phyloP scores from a whole-genome alignment of 805 yeast genomes.

The Komagataella phaffii region DNA sequence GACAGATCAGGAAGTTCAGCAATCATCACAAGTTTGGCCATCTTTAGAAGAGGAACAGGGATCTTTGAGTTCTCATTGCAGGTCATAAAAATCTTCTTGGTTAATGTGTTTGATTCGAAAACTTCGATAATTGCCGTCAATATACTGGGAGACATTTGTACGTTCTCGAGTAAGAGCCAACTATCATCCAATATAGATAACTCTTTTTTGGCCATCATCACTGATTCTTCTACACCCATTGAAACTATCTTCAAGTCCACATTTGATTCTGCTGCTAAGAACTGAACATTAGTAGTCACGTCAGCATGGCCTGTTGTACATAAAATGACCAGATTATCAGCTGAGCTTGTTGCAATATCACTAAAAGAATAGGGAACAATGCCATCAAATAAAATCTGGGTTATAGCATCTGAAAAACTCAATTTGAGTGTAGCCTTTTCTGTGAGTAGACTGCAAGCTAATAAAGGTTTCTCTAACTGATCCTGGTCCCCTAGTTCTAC shows the following conservation, averaged over 20 bases:
- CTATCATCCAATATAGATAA: slow-evolving; percentile 34
- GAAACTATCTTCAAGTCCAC: slow-evolving; percentile 32
- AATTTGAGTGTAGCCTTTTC: not conserved
- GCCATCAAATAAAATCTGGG: not conserved
- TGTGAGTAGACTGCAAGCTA: not conserved
- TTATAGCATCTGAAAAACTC: not conserved
- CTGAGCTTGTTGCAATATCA: not conserved
- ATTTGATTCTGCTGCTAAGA: slow-evolving; percentile 21
- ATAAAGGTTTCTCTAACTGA: not conserved
- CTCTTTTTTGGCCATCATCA: slow-evolving; percentile 39
- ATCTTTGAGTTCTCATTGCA: slow-evolving; percentile 33
- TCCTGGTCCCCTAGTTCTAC: not conserved
- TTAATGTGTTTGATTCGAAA: not conserved
- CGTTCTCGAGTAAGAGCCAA: slow-evolving; percentile 74
- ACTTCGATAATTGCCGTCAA: not conserved
- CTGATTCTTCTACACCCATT: slow-evolving; percentile 65
- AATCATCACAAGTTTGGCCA: slow-evolving; percentile 39
- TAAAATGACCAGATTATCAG: slow-evolving; percentile 28
- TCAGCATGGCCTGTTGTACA: slow-evolving; percentile 55
- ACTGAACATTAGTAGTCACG: slow-evolving; percentile 40
- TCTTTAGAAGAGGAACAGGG: slow-evolving; percentile 43
- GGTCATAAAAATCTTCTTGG: slow-evolving; percentile 44
- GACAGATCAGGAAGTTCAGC: slow-evolving; percentile 40
- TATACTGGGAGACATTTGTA: slow-evolving; percentile 34
- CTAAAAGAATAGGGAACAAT: not conserved